Base-by-base conservation (phyloP, 2,329 filamentous ascomycete species). In the Penicillium sp. region DNA sequence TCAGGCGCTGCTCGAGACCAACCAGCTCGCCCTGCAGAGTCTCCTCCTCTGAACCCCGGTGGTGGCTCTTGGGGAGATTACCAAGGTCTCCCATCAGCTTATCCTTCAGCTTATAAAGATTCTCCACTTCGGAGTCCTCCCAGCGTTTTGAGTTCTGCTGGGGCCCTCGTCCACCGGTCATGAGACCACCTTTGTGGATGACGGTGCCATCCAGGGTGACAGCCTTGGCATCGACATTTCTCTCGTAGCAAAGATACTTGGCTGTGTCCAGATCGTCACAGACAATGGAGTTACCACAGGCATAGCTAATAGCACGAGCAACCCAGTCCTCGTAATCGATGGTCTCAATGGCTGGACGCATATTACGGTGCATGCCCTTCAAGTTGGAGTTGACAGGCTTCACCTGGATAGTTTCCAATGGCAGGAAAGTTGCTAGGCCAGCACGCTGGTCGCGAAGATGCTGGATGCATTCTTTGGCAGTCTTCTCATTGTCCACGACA, bases 351-450 rank as follows among this genome's bases (percentile, higher is more conserved):
- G 93, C 95, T 55, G 97, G 83, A 7, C 93, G 86, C 73, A 87
- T 86, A 44, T 89, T 90, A 37, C 90, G 89, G 53, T 90, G 83
- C 72, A 96, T 88, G 26, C 92, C 90, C 75, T 97, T 97, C 62
- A 99, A 81, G 56, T 90, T 92, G 5, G 91, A 89, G 70, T 96
- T 96, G 56, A 94, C 85, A 11, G 90, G 87, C 71, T 90, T 92
- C 69, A 97, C 92, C 69, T 97, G 95, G 72, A 99, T 96, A 50
- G 96, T 97, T 78, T 99, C 94, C 18, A 99, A 82, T 1, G 94
- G 94, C 60, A 97, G 92, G 73, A 99, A 97, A 1, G 91, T 97
- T 75, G 94, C 90, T 55, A 92, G 90, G 6, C 89, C 85, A 51
- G 89, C 87, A 53, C 90, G 87, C 70, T 97, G 90, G 61, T 96